Conservation (phyloP, 2,329 filamentous ascomycete species). For the Daldinia sp. region DNA sequence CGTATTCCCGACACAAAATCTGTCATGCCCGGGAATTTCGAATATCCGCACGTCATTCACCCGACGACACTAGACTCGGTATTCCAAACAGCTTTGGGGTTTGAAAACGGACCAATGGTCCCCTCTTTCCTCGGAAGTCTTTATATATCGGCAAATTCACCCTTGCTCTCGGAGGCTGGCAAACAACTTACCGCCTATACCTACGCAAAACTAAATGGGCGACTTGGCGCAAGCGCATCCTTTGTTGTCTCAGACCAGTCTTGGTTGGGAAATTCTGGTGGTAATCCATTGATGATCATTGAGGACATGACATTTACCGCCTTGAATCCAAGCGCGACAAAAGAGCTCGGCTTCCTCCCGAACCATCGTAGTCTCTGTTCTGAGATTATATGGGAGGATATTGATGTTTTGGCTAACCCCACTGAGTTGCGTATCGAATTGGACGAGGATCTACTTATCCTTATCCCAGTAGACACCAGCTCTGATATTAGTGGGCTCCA, state of each 20-base stretch:
- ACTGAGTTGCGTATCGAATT: background rate
- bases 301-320: slow-evolving; percentile 60
- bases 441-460: slow-evolving; percentile 30
- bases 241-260: slow-evolving; percentile 58
- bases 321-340: slow-evolving; percentile 48
- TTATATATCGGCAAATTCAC: slow-evolving; percentile 57
- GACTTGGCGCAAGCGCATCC: slow-evolving; percentile 57
- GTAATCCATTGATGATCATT: slow-evolving; percentile 56
- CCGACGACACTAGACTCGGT: slow-evolving; percentile 68
- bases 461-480: slow-evolving; percentile 31
- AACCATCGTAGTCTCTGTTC: slow-evolving; percentile 64
- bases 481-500: slow-evolving; percentile 21
- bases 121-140: slow-evolving; percentile 61
- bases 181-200: slow-evolving; percentile 58
- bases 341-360: slow-evolving; percentile 57
- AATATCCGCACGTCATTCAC: slow-evolving; percentile 68
- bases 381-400: slow-evolving; percentile 60
- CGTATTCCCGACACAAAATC: slow-evolving; percentile 62
- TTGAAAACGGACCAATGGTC: slow-evolving; percentile 62
- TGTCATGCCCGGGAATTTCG: slow-evolving; percentile 65
- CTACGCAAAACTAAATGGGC: slow-evolving; percentile 52
- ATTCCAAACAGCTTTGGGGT: slow-evolving; percentile 64
- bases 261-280: slow-evolving; percentile 33
- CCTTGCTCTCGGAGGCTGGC: slow-evolving; percentile 50
- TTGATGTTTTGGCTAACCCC: background rate